Evolutionary conservation across 192 early-diverging fungal species (phyloP).

Genomic region (Rhizoclosmatium sp.): DNA sequence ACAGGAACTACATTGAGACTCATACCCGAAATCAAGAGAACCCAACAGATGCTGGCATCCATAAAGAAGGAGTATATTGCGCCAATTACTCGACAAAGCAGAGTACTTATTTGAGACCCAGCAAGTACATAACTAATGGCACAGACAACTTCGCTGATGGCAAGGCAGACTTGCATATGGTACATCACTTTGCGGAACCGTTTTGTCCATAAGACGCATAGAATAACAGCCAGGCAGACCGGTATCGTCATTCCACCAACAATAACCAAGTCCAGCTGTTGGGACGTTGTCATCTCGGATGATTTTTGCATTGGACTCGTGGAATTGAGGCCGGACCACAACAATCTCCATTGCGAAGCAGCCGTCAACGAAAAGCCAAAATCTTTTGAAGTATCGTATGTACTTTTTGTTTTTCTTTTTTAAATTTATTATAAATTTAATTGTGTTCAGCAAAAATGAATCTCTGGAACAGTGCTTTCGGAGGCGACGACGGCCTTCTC

Average conservation of each 20-base stretch:
- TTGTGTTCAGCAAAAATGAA: background rate
- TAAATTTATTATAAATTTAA: background rate
- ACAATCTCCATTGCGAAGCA: background rate
- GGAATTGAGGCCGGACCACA: background rate
- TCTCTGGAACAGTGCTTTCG: background rate
- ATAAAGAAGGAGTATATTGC: background rate
- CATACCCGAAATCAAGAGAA: background rate
- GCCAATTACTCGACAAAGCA: background rate
- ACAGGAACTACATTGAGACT: constrained; percentile 6
- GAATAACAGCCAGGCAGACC: too few species aligned
- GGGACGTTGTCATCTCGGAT: too few species aligned
- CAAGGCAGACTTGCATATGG: background rate
- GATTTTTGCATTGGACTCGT: too few species aligned
- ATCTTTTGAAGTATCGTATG: too few species aligned
- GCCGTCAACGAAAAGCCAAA: background rate
- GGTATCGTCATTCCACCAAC: too few species aligned
- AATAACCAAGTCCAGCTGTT: too few species aligned
- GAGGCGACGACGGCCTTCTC: background rate
- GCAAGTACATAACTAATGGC: constrained; percentile 8
- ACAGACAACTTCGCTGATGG: background rate
- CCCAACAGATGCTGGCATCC: constrained; percentile 11
- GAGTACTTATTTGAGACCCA: background rate
- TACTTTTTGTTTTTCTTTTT: too few species aligned
- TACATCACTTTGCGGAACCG: background rate
- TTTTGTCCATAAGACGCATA: background rate